phyloP scores from a whole-genome alignment of 2,329 filamentous ascomycete genomes.

The Cadophora luteo-olivacea region DNA sequence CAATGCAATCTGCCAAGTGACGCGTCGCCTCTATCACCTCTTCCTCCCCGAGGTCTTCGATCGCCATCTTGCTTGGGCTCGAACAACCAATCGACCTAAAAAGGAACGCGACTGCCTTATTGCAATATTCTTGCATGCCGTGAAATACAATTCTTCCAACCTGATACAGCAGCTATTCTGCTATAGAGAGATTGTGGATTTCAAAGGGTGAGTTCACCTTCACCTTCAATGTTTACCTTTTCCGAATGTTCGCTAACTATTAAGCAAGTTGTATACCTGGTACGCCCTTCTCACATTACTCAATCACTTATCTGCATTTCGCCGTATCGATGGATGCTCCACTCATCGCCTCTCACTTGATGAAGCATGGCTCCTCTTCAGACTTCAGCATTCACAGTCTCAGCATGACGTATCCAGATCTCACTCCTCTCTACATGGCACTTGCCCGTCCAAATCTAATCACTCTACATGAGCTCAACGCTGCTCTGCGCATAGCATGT shows the following conservation, averaged over 20 bases:
- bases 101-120: conserved; percentile 2
- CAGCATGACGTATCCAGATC: conserved; percentile 20
- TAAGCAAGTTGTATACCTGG: not conserved
- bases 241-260: not conserved
- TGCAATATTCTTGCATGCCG: conserved; percentile 11
- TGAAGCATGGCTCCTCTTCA: conserved; percentile 14
- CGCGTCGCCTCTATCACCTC: not conserved
- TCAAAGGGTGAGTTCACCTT: conserved; percentile 11
- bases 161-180: conserved; percentile 13
- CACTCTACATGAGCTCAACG: conserved; percentile 10
- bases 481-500: conserved; percentile 18
- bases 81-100: not conserved
- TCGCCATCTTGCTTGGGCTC: not conserved
- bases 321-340: conserved; percentile 15
- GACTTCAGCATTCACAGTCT: not conserved
- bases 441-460: not conserved
- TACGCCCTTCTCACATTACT: not conserved
- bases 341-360: conserved; percentile 7
- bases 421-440: conserved; percentile 15
- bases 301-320: conserved; percentile 15
- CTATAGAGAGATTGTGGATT: conserved; percentile 6
- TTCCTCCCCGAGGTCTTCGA: conserved; percentile 14
- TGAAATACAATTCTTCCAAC: conserved; percentile 3
- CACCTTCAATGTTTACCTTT: not conserved
- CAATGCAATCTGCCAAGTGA: conserved; percentile 13